phyloP scores from a whole-genome alignment of 2,329 filamentous ascomycete genomes.

The Sporothrix dimorphospora region DNA sequence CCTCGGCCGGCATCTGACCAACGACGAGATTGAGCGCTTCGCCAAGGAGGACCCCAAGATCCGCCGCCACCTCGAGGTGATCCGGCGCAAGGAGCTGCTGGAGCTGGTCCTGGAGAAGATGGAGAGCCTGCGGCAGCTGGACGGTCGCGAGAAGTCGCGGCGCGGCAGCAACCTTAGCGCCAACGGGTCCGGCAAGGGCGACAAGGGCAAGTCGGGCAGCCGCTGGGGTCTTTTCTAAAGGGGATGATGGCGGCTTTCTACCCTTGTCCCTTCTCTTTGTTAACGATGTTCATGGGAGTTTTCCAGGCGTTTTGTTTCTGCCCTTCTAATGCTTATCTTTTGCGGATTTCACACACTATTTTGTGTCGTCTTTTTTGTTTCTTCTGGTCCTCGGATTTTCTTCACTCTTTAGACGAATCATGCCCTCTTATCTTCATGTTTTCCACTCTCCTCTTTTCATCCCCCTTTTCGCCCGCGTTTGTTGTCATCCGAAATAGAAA shows the following conservation, averaged over 20 bases:
- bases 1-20: conserved; percentile 77
- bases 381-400: background rate
- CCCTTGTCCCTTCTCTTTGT: background rate
- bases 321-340: conserved; percentile 12
- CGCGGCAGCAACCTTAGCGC: conserved; percentile 47
- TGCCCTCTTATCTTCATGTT: background rate
- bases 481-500: background rate
- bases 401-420: conserved; percentile 22
- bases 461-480: background rate
- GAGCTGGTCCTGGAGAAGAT: conserved; percentile 96
- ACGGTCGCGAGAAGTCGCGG: conserved; percentile 68
- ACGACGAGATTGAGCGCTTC: conserved; percentile 83
- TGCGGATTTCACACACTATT: background rate
- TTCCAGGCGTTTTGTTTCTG: background rate
- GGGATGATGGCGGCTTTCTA: background rate
- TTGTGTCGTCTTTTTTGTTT: background rate
- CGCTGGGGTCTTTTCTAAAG: conserved; percentile 32
- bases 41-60: conserved; percentile 93
- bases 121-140: conserved; percentile 83
- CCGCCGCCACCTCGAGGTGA: conserved; percentile 85
- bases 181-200: conserved; percentile 25
- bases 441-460: background rate
- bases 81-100: conserved; percentile 86
- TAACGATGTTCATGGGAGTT: conserved; percentile 20
- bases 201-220: conserved; percentile 28